A percentile compares a stretch with the other conserved stretches of the same genome.
Evolutionary conservation across 768 basidiomycete species (phyloP).

Genomic region (Polyporus arcularius): DNA sequence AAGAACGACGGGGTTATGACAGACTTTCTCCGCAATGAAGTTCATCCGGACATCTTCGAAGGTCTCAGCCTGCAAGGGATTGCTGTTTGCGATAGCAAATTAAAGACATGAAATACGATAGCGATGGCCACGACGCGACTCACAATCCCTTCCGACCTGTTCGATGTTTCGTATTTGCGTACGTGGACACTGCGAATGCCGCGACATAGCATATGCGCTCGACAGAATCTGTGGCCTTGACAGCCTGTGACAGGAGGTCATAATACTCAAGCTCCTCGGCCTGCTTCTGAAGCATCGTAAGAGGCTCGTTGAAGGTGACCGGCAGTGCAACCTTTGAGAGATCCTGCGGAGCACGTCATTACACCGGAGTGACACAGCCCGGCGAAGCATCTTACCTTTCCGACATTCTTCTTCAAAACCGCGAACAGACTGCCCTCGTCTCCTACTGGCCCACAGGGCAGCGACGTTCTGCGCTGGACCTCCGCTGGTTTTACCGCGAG

Average conservation of each 20-base stretch:
- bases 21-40: slow-evolving; percentile 86
- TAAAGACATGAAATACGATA: background rate
- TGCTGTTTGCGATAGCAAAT: slow-evolving; percentile 43
- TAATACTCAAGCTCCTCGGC: slow-evolving; percentile 87
- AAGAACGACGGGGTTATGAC: slow-evolving; percentile 80
- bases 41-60: slow-evolving; percentile 82
- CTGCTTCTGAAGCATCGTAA: slow-evolving; percentile 77
- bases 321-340: slow-evolving; percentile 81
- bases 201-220: slow-evolving; percentile 76
- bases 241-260: slow-evolving; percentile 67
- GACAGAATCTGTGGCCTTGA: slow-evolving; percentile 53
- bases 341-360: slow-evolving; percentile 49
- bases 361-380: background rate
- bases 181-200: slow-evolving; percentile 83
- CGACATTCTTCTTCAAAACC: slow-evolving; percentile 85
- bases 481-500: slow-evolving; percentile 23
- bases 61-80: slow-evolving; percentile 87
- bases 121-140: slow-evolving; percentile 32
- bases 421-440: slow-evolving; percentile 85
- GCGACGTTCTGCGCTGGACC: slow-evolving; percentile 51
- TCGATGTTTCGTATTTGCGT: slow-evolving; percentile 78
- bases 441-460: slow-evolving; percentile 61
- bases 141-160: slow-evolving; percentile 88
- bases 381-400: slow-evolving; percentile 56
- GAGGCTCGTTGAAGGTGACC: slow-evolving; percentile 89